Conservation (phyloP, 106 monocot genomes). For the Dioscorea dumetorum region DNA sequence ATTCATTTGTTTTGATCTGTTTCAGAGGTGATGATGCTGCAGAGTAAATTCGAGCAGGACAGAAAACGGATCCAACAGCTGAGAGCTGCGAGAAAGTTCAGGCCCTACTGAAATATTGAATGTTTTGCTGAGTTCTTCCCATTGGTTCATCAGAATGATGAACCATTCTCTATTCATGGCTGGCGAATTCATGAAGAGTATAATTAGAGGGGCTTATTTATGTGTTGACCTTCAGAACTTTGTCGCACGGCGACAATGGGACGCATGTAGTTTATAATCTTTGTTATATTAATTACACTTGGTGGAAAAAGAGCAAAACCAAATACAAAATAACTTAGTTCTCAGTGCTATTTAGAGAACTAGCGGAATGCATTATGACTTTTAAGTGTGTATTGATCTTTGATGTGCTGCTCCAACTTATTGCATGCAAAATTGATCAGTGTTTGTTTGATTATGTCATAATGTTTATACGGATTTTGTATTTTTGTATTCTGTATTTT, state of each 20-base stretch:
- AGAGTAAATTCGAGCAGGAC: constrained; percentile 82
- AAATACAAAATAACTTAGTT: too few species aligned
- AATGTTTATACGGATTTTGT: too few species aligned
- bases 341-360: too few species aligned
- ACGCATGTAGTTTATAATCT: neutral
- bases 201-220: neutral
- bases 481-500: too few species aligned
- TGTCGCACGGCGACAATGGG: too few species aligned
- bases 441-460: too few species aligned
- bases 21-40: constrained; percentile 79
- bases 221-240: neutral
- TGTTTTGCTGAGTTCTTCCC: neutral
- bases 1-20: neutral
- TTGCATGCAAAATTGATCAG: too few species aligned
- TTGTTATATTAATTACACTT: neutral
- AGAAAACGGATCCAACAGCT: constrained; percentile 73
- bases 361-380: too few species aligned
- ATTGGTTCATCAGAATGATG: too few species aligned
- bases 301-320: neutral
- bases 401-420: too few species aligned
- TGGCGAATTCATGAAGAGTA: neutral
- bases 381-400: too few species aligned
- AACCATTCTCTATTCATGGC: neutral
- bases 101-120: constrained; percentile 34
- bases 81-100: constrained; percentile 75